These are phyloP conservation scores for Vinca minor DNA, from an alignment of 257 asterid species.

Conservation along the genomic window DNA sequence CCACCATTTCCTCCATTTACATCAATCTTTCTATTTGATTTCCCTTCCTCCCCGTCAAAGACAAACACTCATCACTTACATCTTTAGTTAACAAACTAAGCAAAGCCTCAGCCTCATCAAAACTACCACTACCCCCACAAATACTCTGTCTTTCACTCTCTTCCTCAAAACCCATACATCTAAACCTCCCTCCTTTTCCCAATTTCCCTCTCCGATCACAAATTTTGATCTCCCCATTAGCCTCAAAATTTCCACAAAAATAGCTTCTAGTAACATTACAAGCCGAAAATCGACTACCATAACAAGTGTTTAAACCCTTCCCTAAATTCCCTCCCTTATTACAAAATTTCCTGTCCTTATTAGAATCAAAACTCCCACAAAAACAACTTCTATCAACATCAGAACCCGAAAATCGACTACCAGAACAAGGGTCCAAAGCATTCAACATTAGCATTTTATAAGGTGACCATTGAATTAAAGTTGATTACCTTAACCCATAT, in stretches of 20 bases:
- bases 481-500: slow-evolving; percentile 63
- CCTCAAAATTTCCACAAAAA: slow-evolving; percentile 28
- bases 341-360: slow-evolving; percentile 30
- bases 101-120: slow-evolving; percentile 66
- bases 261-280: slow-evolving; percentile 30
- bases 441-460: slow-evolving; percentile 40
- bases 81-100: slow-evolving; percentile 73
- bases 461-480: slow-evolving; percentile 57
- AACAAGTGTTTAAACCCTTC: slow-evolving; percentile 37
- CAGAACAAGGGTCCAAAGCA: slow-evolving; percentile 40
- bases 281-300: slow-evolving; percentile 29
- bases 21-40: slow-evolving; percentile 31
- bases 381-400: slow-evolving; percentile 32
- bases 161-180: slow-evolving; percentile 43
- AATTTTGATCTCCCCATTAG: slow-evolving; percentile 28
- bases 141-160: slow-evolving; percentile 26
- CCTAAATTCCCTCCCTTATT: slow-evolving; percentile 38
- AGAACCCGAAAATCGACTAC: slow-evolving; percentile 27
- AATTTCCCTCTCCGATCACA: slow-evolving; percentile 35
- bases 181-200: slow-evolving; percentile 33
- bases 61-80: slow-evolving; percentile 37
- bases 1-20: slow-evolving; percentile 29
- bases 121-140: slow-evolving; percentile 19
- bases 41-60: slow-evolving; percentile 31
- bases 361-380: slow-evolving; percentile 28